phyloP scores from a whole-genome alignment of 2,329 filamentous ascomycete species.

The Botrytis aclada region DNA sequence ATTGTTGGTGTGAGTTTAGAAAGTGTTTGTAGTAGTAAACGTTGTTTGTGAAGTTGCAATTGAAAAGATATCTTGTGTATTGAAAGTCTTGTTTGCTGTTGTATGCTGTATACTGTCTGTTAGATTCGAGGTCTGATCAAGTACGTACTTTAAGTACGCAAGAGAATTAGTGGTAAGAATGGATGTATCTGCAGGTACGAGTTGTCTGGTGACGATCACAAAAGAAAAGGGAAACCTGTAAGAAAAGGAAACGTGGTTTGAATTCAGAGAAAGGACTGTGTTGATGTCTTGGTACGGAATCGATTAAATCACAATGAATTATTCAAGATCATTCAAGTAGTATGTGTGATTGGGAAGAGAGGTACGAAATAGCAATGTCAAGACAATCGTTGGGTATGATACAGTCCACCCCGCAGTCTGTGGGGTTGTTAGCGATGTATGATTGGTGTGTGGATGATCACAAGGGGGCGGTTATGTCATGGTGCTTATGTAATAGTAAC shows the following conservation, averaged over 20 bases:
- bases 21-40: neutral
- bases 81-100: neutral
- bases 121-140: neutral
- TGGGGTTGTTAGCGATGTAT: neutral
- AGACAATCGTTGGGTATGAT: neutral
- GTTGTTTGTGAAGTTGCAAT: neutral
- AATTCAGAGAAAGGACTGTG: neutral
- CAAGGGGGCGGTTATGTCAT: neutral
- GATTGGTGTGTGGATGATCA: conserved; percentile 1
- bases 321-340: too few relatives aligned
- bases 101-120: neutral
- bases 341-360: neutral
- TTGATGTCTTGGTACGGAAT: neutral
- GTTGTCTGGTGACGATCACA: conserved; percentile 6
- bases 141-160: neutral
- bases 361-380: neutral
- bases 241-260: conserved; percentile 3
- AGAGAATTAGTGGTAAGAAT: conserved; percentile 1
- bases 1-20: conserved; percentile 1
- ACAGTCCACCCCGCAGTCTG: conserved; percentile 3
- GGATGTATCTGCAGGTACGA: conserved; percentile 7
- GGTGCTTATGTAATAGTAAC: neutral
- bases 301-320: neutral
- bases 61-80: neutral
- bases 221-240: neutral